Evolutionary conservation across 768 basidiomycete genomes (phyloP).

Genomic region (Nevesoporus exiguus): DNA sequence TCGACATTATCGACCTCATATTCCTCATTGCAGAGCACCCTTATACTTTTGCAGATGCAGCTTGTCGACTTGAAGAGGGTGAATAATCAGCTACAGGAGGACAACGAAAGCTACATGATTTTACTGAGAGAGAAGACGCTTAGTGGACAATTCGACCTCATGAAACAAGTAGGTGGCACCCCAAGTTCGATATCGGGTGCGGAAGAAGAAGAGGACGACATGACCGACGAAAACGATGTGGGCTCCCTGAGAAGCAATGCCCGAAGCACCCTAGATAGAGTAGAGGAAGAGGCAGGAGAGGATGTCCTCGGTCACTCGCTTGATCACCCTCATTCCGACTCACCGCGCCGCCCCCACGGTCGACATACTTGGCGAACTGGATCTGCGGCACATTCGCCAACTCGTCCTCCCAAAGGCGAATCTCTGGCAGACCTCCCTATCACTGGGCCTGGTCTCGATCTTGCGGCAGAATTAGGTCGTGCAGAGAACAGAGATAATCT

Average conservation of each 20-base stretch:
- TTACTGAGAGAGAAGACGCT: slow-evolving; percentile 88
- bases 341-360: slow-evolving; percentile 40
- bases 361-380: slow-evolving; percentile 51
- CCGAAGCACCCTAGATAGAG: slow-evolving; percentile 58
- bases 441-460: slow-evolving; percentile 84
- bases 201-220: slow-evolving; percentile 31
- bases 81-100: slow-evolving; percentile 86
- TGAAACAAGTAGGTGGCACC: slow-evolving; percentile 59
- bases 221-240: slow-evolving; percentile 42
- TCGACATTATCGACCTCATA: slow-evolving; percentile 86
- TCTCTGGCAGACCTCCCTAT: slow-evolving; percentile 84
- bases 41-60: slow-evolving; percentile 81
- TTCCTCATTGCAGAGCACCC: slow-evolving; percentile 75
- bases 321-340: slow-evolving; percentile 37
- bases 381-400: slow-evolving; percentile 49
- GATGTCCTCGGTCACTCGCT: slow-evolving; percentile 41
- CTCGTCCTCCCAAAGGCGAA: slow-evolving; percentile 56
- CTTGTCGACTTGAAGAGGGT: slow-evolving; percentile 84
- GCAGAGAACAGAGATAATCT: slow-evolving; percentile 86
- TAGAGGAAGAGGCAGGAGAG: slow-evolving; percentile 49
- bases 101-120: slow-evolving; percentile 97
- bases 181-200: slow-evolving; percentile 40
- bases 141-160: slow-evolving; percentile 80
- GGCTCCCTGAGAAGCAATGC: slow-evolving; percentile 55
- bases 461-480: slow-evolving; percentile 88